Evolutionary conservation across 2,329 filamentous ascomycete species (phyloP).

Genomic region (Ceratocystis papillata): DNA sequence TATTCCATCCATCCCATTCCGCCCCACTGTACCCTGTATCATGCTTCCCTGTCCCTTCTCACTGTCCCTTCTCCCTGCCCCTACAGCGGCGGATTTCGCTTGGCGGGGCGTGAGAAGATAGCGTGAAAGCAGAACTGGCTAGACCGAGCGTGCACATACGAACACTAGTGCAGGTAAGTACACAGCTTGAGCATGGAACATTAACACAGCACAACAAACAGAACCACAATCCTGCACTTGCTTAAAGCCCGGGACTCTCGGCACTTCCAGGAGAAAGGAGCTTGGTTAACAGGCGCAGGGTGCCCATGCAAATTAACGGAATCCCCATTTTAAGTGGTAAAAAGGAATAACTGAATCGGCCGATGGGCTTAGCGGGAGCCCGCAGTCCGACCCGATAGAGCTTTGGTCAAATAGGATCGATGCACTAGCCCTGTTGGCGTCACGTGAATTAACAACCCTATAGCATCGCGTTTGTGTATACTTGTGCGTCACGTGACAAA

Average conservation of each 20-base stretch:
- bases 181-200: background rate
- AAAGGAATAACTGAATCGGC: no score
- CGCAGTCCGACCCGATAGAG: no score
- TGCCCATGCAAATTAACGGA: background rate
- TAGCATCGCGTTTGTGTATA: background rate
- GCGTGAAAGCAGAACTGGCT: background rate
- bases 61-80: background rate
- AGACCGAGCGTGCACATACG: no score
- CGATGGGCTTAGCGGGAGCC: no score
- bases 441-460: background rate
- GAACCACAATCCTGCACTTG: background rate
- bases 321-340: background rate
- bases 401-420: no score
- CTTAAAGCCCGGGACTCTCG: slow-evolving; percentile 3
- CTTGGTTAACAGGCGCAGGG: background rate
- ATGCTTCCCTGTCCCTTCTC: background rate
- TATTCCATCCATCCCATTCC: background rate
- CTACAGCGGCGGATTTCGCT: slow-evolving; percentile 9
- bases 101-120: background rate
- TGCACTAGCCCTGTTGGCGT: background rate
- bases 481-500: background rate
- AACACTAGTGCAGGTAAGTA: no score
- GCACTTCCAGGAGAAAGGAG: slow-evolving; percentile 1
- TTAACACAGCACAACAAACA: background rate
- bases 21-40: background rate